Evolutionary conservation across 345 rosid species (phyloP), one percentile per base, ranked within the genome.

Genomic region (Jatropha curcas): DNA sequence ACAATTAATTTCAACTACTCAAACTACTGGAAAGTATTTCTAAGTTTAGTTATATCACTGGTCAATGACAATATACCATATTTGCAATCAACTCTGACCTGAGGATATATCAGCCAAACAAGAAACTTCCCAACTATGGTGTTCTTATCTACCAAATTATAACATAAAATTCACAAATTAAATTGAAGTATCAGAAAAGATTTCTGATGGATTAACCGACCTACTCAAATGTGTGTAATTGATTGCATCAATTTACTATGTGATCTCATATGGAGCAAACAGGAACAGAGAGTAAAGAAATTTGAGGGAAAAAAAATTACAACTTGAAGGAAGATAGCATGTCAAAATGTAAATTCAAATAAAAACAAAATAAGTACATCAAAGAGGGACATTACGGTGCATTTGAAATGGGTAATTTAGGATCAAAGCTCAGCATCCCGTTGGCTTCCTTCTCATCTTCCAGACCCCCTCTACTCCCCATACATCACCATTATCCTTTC

Each of bases 351-450:
- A 27, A 9, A 52, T 25, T 51, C 35, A 74, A 56, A 22, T 17
- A 25, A 45, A 11, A 14, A n/a, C 7, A 39, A 66, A 24, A 57
- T 17, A 71, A 39, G 34, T 12, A 33, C 2, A 57, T 7, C n/a
- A 60, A 43, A 69, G 61, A 73, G 30, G 41, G 72, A 68, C 71
- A 51, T 68, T 84, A 84, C 88, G 66, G n/a, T 74, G 72, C 27
- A 69, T 74, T 67, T 46, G 73, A 74, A 73, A 78, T 61, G 24
- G 78, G 65, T 55, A 68, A 60, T 43, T 74, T 74, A 51, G 81
- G 57, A 71, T 80, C 84, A 81, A 82, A 81, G 76, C 85, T 77
- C 60, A 68, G 86, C 90, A 86, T 84, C 77, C 69, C 77, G 71
- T 52, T 67, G 61, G 72, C 48, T 71, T 75, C 64, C 74, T 77